Base-by-base conservation (phyloP, 495 filamentous ascomycete genomes). In the Lasiosphaeriaceae sp. region DNA sequence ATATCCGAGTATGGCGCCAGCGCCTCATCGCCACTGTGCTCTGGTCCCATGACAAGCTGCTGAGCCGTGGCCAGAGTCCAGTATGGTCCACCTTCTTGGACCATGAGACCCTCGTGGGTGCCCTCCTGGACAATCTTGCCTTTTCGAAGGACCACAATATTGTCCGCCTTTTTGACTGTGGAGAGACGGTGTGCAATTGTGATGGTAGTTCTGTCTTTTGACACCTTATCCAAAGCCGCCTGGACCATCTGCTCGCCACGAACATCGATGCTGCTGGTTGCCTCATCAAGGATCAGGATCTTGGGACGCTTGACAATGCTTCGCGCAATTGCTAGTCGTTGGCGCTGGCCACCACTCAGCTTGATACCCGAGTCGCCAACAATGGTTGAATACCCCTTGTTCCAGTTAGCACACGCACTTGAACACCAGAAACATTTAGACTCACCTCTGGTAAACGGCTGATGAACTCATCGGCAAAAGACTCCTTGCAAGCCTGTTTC, bases 241-340 rank as follows among this genome's bases (percentile, higher is more conserved):
- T 85, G 82, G 4, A 86, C 82, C 22, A 84, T 69, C n/a, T 75
- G 71, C 60, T 86, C 83, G 17, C 79, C 74, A 11, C 77, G 72
- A 24, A 80, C 77, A 57, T 86, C 83, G 22, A 86, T 79, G 29
- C 81, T 77, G 51, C 76, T 84, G 0, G 90, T 94, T 17, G 90
- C 90, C 69, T 96, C 90, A 63, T 95, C 90, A 7, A 96, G 72
- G 31, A 96, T 86, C 5, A 96, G 73, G 54, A 96, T 86, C n/a
- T 83, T 82, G 0, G 91, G 90, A 47, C 89, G 79, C 63, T 89
- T 88, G 52, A 95, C 80, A 26, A 91, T 82, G 22, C 83, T 85
- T 20, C 88, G 76, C 1, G 88, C 87, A 51, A 92, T 84, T 11
- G 87, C 81, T 0, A 90, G 68, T 43, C 86, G 74, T 61, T 90